Evolutionary conservation across 495 filamentous ascomycete genomes (phyloP), one percentile per base, ranked within the genome.

Genomic region (Penicillium paxilli): DNA sequence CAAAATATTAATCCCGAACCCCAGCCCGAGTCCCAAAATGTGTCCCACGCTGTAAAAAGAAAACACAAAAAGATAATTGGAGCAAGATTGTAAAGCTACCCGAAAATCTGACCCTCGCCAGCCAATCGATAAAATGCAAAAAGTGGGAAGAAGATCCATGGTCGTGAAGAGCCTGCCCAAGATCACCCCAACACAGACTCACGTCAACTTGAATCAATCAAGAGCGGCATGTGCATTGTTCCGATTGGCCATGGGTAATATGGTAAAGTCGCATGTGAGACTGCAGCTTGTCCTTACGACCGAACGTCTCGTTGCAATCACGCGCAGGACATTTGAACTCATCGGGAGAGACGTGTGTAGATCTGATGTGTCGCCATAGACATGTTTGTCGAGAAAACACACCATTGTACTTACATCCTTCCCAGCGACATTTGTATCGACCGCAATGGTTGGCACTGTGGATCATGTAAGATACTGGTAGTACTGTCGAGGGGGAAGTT

Each of bases 311-410:
- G 4, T 14, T 14, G 21, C 58, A 64, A 1, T 51, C 9, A 8
- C 11, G 7, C 19, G 42, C 20, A 16, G 47, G 48, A 20, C 59
- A 65, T 28, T 53, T 25, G 10, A 44, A 59, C 10, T 51, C 28
- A 2, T 45, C 44, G 0, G 59, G 59, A 3, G 55, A 41, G 8
- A 65, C 47, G 35, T 66, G 63, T 2, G 46, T 57, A 11, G 51
- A 41, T 4, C 54, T 54, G 16, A 63, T 40, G 32, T 66, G 63
- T 21, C 63, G 60, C 38, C 49, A 33, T 0, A 66, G 54, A 24
- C 55, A 50, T 4, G 51, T 48, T 44, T 55, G 52, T 14, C 54
- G 44, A 1, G 47, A 51, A 12, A 63, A 66, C 17, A 24, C 23
- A 2, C 59, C 51, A 3, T 47, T 38, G 23, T 56, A 58, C n/a